Base-by-base conservation (phyloP, 2,329 filamentous ascomycete genomes). In the Clarireedia paspali region DNA sequence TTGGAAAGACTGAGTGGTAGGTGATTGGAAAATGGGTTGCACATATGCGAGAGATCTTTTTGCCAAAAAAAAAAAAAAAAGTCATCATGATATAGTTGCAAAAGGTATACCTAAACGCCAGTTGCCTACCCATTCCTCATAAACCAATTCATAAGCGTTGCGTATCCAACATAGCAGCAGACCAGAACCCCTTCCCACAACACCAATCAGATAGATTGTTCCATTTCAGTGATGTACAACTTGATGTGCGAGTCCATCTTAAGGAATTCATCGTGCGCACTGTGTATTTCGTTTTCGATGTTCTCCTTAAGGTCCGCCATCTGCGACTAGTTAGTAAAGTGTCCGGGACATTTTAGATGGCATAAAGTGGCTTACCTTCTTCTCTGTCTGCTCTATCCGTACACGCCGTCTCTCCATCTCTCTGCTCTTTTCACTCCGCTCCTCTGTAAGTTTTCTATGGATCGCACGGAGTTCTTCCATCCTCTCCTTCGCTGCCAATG, bases 161-260 rank as follows among this genome's bases (percentile, higher is more conserved):
- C 50, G 54, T 57, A 23, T 42, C 58, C 50, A 57, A 38, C 50
- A 34, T 39, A 50, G 55, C 57, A 47, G 58, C 34, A 62, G 55
- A 58, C 49, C 55, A 12, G 30, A 60, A 53, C 30, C n/a, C 24
- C 57, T 12, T 34, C 30, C 39, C 39, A 10, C 17, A 42, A 20
- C 14, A 10, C 39, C 6, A 47, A 65, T 55, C 39, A 55, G 30
- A 55, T 82, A 56, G 85, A 87, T 73, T 96, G 91, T 73, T 97
- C 94, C 91, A 99, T 96, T 78, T 99, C 94, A 4, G 89, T 95
- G 68, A 99, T 95, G 76, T 99, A 99, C 60, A 97, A 78, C 73
- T 91, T 92, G 71, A 99, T 95, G 70, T 99, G 94, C 39, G 90
- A 87, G 72, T 97, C 92, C 83, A 99, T 87, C 82, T 96, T 96